Evolutionary conservation across 1,284 basidiomycete genomes (phyloP).

Genomic region (Ustilago loliicola): DNA sequence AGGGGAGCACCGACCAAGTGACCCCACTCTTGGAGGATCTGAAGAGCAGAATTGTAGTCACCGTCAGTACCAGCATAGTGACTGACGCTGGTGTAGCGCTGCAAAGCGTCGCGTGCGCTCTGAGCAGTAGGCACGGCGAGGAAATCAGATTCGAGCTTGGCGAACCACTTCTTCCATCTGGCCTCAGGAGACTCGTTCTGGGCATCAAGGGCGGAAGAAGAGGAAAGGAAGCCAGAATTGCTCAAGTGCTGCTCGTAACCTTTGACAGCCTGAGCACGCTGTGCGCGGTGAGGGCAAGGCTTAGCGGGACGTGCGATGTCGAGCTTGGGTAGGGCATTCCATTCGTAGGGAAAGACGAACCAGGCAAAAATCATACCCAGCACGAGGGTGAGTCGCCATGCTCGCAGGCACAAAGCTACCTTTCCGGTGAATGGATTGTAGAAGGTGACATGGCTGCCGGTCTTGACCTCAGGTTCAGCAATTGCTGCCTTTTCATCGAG

Average conservation of each 20-base stretch:
- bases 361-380: background rate
- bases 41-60: constrained; percentile 58
- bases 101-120: constrained; percentile 48
- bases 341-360: background rate
- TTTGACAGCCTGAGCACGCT: constrained; percentile 1
- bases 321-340: background rate
- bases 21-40: constrained; percentile 62
- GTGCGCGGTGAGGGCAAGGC: constrained; percentile 13
- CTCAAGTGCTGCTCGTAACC: constrained; percentile 27
- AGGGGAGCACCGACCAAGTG: constrained; percentile 53
- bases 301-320: background rate
- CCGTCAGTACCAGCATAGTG: constrained; percentile 60
- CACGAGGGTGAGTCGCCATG: background rate
- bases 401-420: background rate
- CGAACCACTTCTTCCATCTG: constrained; percentile 39
- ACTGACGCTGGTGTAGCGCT: constrained; percentile 57
- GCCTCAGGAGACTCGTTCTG: constrained; percentile 19
- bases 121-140: constrained; percentile 48
- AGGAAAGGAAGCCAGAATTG: constrained; percentile 11
- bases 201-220: background rate
- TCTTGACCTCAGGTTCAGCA: background rate
- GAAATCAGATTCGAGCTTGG: constrained; percentile 48
- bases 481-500: background rate
- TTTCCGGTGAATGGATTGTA: background rate
- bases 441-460: background rate